A percentile compares a stretch with the other conserved stretches of the same genome.
Conservation (phyloP, 2,329 filamentous ascomycete species). For the Gremmenia infestans region DNA sequence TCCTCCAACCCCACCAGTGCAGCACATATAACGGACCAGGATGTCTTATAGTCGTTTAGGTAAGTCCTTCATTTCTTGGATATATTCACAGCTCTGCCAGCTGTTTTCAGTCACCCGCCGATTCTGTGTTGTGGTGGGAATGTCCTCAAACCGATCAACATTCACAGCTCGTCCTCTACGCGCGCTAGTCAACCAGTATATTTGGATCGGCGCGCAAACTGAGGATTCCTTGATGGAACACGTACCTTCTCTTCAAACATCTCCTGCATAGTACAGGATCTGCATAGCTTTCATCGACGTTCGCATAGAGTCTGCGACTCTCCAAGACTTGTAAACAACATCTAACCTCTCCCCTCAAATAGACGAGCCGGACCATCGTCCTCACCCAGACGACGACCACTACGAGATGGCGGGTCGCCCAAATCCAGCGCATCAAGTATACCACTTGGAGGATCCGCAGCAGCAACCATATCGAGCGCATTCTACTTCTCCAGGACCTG, state of each 20-base stretch:
- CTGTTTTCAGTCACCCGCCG: conserved; percentile 1
- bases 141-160: not conserved
- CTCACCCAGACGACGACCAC: conserved; percentile 52
- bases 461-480: conserved; percentile 25
- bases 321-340: conserved; percentile 4
- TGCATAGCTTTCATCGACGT: conserved; percentile 4
- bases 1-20: conserved; percentile 3
- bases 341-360: conserved; percentile 18
- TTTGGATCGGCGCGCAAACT: conserved; percentile 14
- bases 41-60: conserved; percentile 72
- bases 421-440: conserved; percentile 66
- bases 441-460: conserved; percentile 72
- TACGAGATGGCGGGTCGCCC: conserved; percentile 55
- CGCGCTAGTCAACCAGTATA: not conserved
- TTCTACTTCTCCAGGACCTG: conserved; percentile 19
- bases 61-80: conserved; percentile 39
- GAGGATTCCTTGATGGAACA: conserved; percentile 11
- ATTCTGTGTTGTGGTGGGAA: conserved; percentile 1
- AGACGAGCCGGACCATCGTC: conserved; percentile 27
- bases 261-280: conserved; percentile 24
- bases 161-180: not conserved
- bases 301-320: conserved; percentile 15
- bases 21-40: conserved; percentile 29
- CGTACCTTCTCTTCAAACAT: conserved; percentile 8
- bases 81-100: conserved; percentile 5